Base-by-base conservation (phyloP, 2,329 filamentous ascomycete species). In the Daldinia sp. region DNA sequence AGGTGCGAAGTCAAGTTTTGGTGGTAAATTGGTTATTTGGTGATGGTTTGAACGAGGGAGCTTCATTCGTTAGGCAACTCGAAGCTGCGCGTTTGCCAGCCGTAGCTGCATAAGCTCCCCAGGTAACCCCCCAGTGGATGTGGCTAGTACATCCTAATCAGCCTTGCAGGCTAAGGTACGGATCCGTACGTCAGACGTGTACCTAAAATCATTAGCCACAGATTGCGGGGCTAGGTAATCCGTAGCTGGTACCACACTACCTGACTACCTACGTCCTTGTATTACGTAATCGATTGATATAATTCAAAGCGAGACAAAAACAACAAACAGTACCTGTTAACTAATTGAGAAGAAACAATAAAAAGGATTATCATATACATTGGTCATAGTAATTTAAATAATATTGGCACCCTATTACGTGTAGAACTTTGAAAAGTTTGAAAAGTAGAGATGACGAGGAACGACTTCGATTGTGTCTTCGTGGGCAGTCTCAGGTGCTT, bases 61-160 rank as follows among this genome's bases (percentile, higher is more conserved):
- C 57, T 61, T 61, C 53, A 63, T 43, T 56, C 27, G 67, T 59
- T 49, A 72, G 71, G 71, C 71, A 73, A 66, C 70, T 66, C 64
- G 69, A 63, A 73, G 71, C 71, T 72, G 69, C 71, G 71, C 67
- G 71, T 73, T n/a, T 68, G 68, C 55, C 57, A 67, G 39, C 52
- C 39, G 43, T 30, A 61, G 67, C 67, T 51, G 32, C 48, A 51
- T 51, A 21, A 51, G 30, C 48, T 51, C n/a, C n/a, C n/a, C 5
- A 23, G 29, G 30, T 37, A 3, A 10, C 32, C 32, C n/a, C 30
- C n/a, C 13, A 25, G n/a, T 34, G 21, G 39, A 3, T 8, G 48
- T 51, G 48, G 48, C 48, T 51, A n/a, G 21, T 45, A n/a, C n/a
- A n/a, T n/a, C n/a, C n/a, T n/a, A 4, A 27, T 37, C 19, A 51